These are phyloP conservation scores for Artomyces pyxidatus DNA, from an alignment of 768 basidiomycete species.

Conservation along the genomic window DNA sequence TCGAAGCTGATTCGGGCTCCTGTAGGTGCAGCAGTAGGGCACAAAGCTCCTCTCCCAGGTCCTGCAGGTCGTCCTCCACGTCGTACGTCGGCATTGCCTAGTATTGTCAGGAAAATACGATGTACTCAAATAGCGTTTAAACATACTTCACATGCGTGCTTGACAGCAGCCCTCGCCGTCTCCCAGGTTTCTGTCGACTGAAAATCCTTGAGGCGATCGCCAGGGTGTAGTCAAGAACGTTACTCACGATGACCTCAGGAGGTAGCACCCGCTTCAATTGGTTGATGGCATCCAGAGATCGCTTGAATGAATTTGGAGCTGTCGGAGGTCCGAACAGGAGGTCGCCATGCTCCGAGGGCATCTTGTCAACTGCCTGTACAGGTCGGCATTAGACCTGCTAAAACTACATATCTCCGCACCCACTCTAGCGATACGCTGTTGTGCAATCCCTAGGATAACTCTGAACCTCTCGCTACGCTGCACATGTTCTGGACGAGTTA, in stretches of 20 bases:
- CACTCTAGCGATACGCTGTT: too few species aligned
- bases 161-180: not conserved
- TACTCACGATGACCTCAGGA: not conserved
- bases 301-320: conserved; percentile 2
- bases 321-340: not conserved
- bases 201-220: not conserved
- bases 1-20: not conserved
- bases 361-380: not conserved
- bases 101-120: not conserved
- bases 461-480: too few species aligned
- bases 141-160: not conserved
- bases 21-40: not conserved
- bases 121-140: not conserved
- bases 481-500: too few species aligned
- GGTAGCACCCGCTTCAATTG: not conserved
- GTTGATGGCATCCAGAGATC: not conserved
- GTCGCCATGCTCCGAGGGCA: not conserved
- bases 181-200: not conserved
- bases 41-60: not conserved
- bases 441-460: too few species aligned
- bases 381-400: too few species aligned
- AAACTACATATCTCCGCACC: too few species aligned
- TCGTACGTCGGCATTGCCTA: not conserved
- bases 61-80: not conserved
- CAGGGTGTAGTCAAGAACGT: not conserved